Evolutionary conservation across 78 protist genomes (phyloP).

Genomic region (Bigelowiella natans): DNA sequence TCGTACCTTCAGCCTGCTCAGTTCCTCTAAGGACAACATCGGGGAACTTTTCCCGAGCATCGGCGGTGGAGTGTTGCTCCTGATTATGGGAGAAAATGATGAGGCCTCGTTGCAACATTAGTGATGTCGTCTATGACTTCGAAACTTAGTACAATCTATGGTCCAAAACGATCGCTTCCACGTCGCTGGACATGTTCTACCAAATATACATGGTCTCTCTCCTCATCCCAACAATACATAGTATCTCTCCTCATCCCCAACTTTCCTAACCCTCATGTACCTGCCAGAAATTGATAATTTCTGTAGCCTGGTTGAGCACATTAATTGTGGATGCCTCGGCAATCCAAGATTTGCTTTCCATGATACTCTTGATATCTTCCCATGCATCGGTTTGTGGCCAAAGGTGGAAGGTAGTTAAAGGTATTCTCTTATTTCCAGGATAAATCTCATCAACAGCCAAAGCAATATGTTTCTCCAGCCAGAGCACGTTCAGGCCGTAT

Average conservation of each 20-base stretch:
- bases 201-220: no score
- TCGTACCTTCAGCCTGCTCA: not conserved
- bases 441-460: not conserved
- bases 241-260: no score
- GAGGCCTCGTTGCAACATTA: no score
- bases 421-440: not conserved
- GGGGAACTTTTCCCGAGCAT: not conserved
- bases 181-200: no score
- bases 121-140: no score
- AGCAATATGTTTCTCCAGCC: not conserved
- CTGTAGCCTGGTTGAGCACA: not conserved
- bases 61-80: not conserved
- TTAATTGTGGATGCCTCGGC: not conserved
- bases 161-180: no score
- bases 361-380: not conserved
- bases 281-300: not conserved
- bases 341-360: not conserved
- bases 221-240: no score
- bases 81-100: no score
- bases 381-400: not conserved
- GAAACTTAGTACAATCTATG: no score
- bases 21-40: not conserved
- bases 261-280: no score
- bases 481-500: not conserved
- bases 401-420: not conserved